Evolutionary conservation across 495 filamentous ascomycete species (phyloP), one percentile per base, ranked within the genome.

Genomic region (Podospora pseudopauciseta): DNA sequence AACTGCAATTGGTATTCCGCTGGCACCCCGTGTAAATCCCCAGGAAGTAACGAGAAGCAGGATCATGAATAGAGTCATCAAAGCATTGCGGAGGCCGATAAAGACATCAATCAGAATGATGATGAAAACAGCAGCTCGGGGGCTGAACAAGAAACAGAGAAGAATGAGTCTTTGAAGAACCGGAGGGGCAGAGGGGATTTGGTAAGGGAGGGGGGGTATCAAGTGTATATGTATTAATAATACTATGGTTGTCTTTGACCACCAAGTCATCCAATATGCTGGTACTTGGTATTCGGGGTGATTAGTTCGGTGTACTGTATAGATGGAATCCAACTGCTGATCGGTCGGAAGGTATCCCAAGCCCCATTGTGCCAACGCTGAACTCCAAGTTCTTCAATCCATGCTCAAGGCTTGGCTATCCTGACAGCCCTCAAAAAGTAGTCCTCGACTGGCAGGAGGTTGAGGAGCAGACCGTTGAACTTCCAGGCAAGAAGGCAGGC

Each of bases 401-500:
- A 49, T 13, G 2, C 9, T 72, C 59, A 73, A 55, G 75, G 75
- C 68, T 77, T 76, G 32, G 74, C 72, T 32, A 77, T 73, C 69
- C 75, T 72, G 6, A 77, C 15, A 27, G 68, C 2, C 59, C 68
- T 64, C 66, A 77, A 57, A 44, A 77, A 77, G 49, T 75, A 73
- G 16, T 77, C 75, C 63, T 77, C 75, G n/a, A 77, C 20, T 23
- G 71, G 61, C 26, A 75, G 49, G 19, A 77, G 67, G 64, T 77
- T 77, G 26, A 77, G 67, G 55, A 77, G 63, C 5, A 71, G 19
- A 39, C 59, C 58, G 65, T 77, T 77, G 28, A 67, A 68, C 39
- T 74, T 68, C 75, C 75, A 77, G 20, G 75, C 74, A 9, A 77
- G 20, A 4, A 71, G 5, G 67, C 75, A 77, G 23, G 72, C 74